Evolutionary conservation across 2,329 filamentous ascomycete genomes (phyloP), one percentile per base, ranked within the genome.

Genomic region (Phialophora verrucosa): DNA sequence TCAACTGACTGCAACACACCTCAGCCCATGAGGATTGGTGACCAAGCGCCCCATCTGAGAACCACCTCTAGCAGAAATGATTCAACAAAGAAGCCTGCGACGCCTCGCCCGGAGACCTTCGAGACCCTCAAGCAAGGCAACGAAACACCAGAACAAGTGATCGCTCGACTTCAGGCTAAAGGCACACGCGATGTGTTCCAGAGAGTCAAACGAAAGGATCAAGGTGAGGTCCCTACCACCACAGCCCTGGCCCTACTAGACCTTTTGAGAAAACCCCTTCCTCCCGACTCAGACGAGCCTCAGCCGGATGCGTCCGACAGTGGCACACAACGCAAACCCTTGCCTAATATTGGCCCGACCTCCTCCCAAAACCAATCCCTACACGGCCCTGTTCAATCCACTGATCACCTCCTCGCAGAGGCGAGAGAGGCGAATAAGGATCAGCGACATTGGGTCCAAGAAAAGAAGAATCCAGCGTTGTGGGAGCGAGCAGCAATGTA

Each of bases 61-160:
- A 14, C 12, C 47, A n/a, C 11, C 5, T 17, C 25, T 32, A 8
- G 23, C n/a, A 14, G 25, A 25, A 20, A 59, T 38, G 44, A 50
- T 25, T n/a, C 57, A 14, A 35, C 31, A 31, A 53, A 61, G 44
- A 14, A 51, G 17, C n/a, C 17, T 14, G 51, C 25, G 20, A 35
- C 50, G 14, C 51, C 38, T 56, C 60, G 25, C 8, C 55, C 62
- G 14, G 59, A 61, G n/a, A 68, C 66, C 14, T 68, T 62, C 38
- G 59, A 65, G n/a, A 65, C 59, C 25, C 57, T 68, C 27, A 68
- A 63, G 63, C 50, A 57, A 56, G 59, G 56, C 11, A 56, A 55
- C 25, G 66, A 68, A 42, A 68, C 54, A 25, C 62, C 66, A 5
- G 55, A 68, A 47, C 54, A 65, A 29, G 38, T 68, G 5, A 68